These are phyloP conservation scores for Rubroboletus satanas DNA, from an alignment of 768 basidiomycete species.

Conservation along the genomic window DNA sequence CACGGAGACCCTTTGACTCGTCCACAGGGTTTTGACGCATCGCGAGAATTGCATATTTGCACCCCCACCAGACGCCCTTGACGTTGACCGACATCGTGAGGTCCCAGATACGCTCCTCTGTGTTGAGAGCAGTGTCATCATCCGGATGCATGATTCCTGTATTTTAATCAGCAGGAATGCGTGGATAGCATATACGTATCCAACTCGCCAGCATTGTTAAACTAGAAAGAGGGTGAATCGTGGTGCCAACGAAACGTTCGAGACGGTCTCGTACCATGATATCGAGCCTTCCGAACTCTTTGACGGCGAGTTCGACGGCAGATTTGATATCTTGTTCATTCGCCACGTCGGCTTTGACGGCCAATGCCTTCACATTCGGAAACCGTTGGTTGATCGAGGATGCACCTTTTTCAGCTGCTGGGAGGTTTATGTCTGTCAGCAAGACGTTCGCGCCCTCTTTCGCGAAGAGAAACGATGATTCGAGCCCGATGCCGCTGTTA, in stretches of 20 bases:
- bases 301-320: slow-evolving; percentile 74
- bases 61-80: slow-evolving; percentile 99
- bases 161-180: background rate
- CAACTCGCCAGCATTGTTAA: slow-evolving; percentile 81
- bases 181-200: background rate
- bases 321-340: slow-evolving; percentile 84
- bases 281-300: slow-evolving; percentile 90
- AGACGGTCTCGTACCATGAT: slow-evolving; percentile 64
- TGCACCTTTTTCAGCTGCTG: slow-evolving; percentile 65
- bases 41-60: slow-evolving; percentile 94
- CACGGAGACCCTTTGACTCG: slow-evolving; percentile 69
- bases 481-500: slow-evolving; percentile 88
- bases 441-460: slow-evolving; percentile 90
- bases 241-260: background rate
- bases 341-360: slow-evolving; percentile 80
- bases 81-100: slow-evolving; percentile 91
- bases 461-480: slow-evolving; percentile 93
- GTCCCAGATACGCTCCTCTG: slow-evolving; percentile 96
- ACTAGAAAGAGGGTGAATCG: slow-evolving; percentile 43
- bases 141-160: slow-evolving; percentile 96
- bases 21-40: slow-evolving; percentile 93
- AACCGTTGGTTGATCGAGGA: slow-evolving; percentile 59
- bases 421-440: slow-evolving; percentile 81
- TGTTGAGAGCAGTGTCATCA: slow-evolving; percentile 94
- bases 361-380: slow-evolving; percentile 65